Evolutionary conservation across 148 eudicot genomes (phyloP).

Genomic region (Rhododendron simsii): DNA sequence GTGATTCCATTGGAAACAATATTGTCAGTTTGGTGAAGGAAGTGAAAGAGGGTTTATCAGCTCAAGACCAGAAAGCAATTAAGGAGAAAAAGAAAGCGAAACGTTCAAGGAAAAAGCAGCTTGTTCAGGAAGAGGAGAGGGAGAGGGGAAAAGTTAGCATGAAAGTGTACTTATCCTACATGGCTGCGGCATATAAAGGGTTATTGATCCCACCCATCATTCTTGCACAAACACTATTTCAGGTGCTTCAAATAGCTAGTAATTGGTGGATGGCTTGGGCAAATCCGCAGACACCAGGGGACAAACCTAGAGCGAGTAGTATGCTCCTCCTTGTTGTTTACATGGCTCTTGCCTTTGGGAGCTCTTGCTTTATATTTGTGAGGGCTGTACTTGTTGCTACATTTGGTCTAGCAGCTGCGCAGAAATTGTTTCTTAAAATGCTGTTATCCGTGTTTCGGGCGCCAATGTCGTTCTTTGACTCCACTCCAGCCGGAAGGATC

Average conservation of each 20-base stretch:
- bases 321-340: slow-evolving; percentile 73
- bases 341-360: slow-evolving; percentile 94
- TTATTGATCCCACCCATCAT: slow-evolving; percentile 72
- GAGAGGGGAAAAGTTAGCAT: slow-evolving; percentile 84
- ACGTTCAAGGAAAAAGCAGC: slow-evolving; percentile 85
- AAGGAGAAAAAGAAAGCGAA: slow-evolving; percentile 88
- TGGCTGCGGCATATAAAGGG: slow-evolving; percentile 94
- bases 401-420: slow-evolving; percentile 86
- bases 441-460: slow-evolving; percentile 70
- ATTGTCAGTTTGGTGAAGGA: slow-evolving; percentile 44
- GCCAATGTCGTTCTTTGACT: slow-evolving; percentile 99
- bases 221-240: slow-evolving; percentile 76
- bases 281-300: slow-evolving; percentile 77
- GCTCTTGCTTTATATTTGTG: slow-evolving; percentile 82
- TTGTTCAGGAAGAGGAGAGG: slow-evolving; percentile 90
- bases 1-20: slow-evolving; percentile 33
- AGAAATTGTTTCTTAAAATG: slow-evolving; percentile 79
- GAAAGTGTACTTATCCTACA: slow-evolving; percentile 82
- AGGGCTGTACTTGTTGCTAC: slow-evolving; percentile 86
- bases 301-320: slow-evolving; percentile 61
- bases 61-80: slow-evolving; percentile 62
- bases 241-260: slow-evolving; percentile 87
- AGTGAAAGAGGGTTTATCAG: slow-evolving; percentile 48
- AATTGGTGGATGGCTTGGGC: slow-evolving; percentile 99
- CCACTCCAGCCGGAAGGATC: slow-evolving; percentile 95